A percentile compares a stretch with the other conserved stretches of the same genome.
Conservation (phyloP, 164 flowering plant species). For the Sextonia rubra region DNA sequence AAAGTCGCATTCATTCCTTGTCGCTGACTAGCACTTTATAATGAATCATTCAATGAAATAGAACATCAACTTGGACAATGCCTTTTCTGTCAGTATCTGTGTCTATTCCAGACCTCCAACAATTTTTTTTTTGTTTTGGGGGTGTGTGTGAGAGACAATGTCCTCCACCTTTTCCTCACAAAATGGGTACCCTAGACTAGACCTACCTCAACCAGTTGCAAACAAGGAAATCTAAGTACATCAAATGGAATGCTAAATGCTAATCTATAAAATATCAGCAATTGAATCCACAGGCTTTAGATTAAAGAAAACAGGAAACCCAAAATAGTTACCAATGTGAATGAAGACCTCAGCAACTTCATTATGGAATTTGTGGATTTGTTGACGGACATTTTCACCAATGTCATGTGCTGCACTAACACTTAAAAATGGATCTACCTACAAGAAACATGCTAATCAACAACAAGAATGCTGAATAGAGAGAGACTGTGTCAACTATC, state of each 20-base stretch:
- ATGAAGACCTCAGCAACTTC: slow-evolving; percentile 89
- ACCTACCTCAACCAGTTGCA: neutral
- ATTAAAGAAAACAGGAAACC: slow-evolving; percentile 1
- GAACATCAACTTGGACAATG: no score
- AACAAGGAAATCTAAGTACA: neutral
- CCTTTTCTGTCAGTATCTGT: no score
- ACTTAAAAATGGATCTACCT: slow-evolving; percentile 94
- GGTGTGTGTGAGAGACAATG: no score
- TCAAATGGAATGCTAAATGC: neutral
- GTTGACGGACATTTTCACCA: slow-evolving; percentile 74
- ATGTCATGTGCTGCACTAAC: slow-evolving; percentile 89
- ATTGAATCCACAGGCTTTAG: neutral
- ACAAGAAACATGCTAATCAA: slow-evolving; percentile 11
- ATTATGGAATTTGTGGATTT: slow-evolving; percentile 57
- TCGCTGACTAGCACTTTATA: no score
- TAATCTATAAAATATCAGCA: neutral
- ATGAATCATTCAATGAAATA: no score
- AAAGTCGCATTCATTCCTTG: no score
- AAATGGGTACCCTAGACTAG: neutral
- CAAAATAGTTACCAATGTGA: slow-evolving; percentile 65
- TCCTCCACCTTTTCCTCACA: neutral
- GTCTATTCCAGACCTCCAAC: no score
- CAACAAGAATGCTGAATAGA: neutral
- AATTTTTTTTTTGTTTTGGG: no score
- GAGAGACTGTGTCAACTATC: neutral